Base-by-base conservation (phyloP, 2,329 filamentous ascomycete genomes). In the Pestalotiopsis sp. region DNA sequence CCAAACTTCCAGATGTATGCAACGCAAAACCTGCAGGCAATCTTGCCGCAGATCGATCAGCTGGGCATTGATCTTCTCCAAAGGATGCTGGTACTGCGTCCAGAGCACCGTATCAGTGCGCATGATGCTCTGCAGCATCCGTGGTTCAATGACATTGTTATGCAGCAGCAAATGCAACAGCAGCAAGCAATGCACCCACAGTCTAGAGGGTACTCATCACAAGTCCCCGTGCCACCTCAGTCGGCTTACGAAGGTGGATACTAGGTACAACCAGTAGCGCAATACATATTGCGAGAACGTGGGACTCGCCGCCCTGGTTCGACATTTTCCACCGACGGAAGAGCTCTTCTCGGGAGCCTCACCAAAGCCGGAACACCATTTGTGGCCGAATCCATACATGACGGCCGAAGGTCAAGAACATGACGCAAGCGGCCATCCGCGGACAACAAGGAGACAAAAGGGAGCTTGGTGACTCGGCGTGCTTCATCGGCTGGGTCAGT, bases 1-100 rank as follows among this genome's bases (percentile, higher is more conserved):
- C 88, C 91, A 62, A 97, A 92, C 70, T 97, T 97, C 82, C 94
- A 96, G 73, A 93, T 97, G 78, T 98, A 96, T 79, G 93, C 93
- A 14, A 97, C 96, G 1, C 95, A 98, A 78, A 94, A 98, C 74
- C 85, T 98, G 67, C 88, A 93, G 23, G 88, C 91, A 69, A 96
- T 98, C 72, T 85, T 99, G 27, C 95, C 94, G 0, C 93, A 97
- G 77, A 94, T 99, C 75, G 96, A 99, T 76, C 90, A 90, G 20
- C 84, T 92, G 12, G 96, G 95, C 9, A 90, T 99, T 75, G 94
- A 97, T 77, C 84, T 99, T 63, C 85, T 99, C 72, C 91, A 92
- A 76, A 88, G 92, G 70, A 97, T 99, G 93, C 88, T 99, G 38
- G 95, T 98, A 79, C 84, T 98, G 66, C 89, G 95, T 39, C 96